Evolutionary conservation across 768 basidiomycete genomes (phyloP), one percentile per base, ranked within the genome.

Genomic region (Coprinopsis marcescibilis): DNA sequence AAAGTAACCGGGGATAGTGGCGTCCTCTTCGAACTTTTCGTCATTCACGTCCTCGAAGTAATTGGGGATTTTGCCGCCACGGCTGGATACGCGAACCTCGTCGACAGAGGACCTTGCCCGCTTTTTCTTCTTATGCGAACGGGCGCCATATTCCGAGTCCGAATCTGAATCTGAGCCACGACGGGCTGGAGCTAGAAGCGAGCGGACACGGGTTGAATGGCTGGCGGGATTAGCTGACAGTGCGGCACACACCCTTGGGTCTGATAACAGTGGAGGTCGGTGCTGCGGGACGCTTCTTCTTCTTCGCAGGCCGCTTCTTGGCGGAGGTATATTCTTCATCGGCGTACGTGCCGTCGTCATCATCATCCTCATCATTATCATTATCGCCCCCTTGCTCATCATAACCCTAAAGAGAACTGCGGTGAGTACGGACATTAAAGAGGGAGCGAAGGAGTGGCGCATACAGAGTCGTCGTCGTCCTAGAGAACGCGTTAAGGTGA

Each of bases 81-180:
- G 67, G 54, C 86, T 80, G 38, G 78, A 89, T 43, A 89, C 78
- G 51, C 89, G 86, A 42, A 90, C 66, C 63, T 91, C 89, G 52
- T 86, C 84, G 13, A 69, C 72, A 13, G 80, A 72, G 27, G 67
- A 60, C 47, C 66, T 75, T 50, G 67, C 64, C 58, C 76, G 80
- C 70, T 84, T 89, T 76, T 89, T 91, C 71, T 85, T 89, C 76
- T 88, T 89, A 55, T 72, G 70, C 33, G 89, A 78, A 46, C 85
- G 83, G 25, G 85, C 77, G 35, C 87, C 89, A 57, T 90, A 92
- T 57, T 92, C 89, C 2, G 88, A 90, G 64, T 88, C 88, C 11
- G 87, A 89, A 65, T 89, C 87, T 36, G 86, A 87, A 34, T 68
- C 71, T 34, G 76, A 75, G 23, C 73, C 60, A 46, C 76, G 78